These are phyloP conservation scores for Salicornia ramosissima DNA, from an alignment of 148 eudicot species.

Conservation along the genomic window DNA sequence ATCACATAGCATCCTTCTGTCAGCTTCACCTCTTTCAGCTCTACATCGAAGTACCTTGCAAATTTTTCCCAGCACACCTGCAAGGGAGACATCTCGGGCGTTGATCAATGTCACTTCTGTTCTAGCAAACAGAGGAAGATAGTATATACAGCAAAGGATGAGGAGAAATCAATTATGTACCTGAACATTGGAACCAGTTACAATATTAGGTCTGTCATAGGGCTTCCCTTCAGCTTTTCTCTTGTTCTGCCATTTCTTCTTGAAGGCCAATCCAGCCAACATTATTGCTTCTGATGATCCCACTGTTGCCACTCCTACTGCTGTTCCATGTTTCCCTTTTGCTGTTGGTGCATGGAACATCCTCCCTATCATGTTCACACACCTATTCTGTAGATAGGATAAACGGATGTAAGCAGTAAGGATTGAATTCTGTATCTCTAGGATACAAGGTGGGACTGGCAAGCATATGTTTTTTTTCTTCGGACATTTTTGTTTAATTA, in stretches of 20 bases:
- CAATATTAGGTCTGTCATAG: constrained; percentile 44
- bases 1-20: constrained; percentile 39
- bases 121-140: neutral
- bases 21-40: constrained; percentile 44
- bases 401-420: too few species aligned
- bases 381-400: constrained; percentile 34
- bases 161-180: constrained; percentile 9
- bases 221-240: constrained; percentile 39
- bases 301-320: constrained; percentile 46
- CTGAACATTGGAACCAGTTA: constrained; percentile 48
- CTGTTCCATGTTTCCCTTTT: constrained; percentile 24
- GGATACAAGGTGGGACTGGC: too few species aligned
- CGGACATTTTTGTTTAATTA: too few species aligned
- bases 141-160: neutral
- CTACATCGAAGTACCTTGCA: constrained; percentile 48
- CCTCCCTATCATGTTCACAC: constrained; percentile 40
- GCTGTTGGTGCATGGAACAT: constrained; percentile 38
- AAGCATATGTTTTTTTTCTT: too few species aligned
- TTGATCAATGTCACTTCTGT: neutral
- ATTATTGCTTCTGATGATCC: constrained; percentile 49
- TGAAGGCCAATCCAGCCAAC: constrained; percentile 47
- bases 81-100: neutral
- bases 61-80: constrained; percentile 54
- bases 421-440: too few species aligned
- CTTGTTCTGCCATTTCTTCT: constrained; percentile 46